Evolutionary conservation across 768 basidiomycete genomes (phyloP).

Genomic region (Tylopilus sp.): DNA sequence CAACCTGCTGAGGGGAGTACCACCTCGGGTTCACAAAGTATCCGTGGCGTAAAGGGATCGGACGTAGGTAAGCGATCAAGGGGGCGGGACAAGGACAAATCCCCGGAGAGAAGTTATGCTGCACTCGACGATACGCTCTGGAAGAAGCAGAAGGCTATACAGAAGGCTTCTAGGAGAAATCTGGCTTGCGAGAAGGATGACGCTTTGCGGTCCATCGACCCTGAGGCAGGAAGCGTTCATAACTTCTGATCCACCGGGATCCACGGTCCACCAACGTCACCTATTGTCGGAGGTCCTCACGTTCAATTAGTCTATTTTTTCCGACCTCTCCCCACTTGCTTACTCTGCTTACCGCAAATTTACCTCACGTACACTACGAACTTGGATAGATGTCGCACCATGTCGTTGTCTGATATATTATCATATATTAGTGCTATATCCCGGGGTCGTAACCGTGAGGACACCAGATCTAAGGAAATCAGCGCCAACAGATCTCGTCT

Average conservation of each 20-base stretch:
- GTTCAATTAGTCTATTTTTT: not conserved
- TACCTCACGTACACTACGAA: not conserved
- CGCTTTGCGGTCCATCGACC: conserved; percentile 7
- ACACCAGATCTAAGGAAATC: conserved; percentile 1
- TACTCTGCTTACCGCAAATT: not conserved
- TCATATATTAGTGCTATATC: too few relatives aligned
- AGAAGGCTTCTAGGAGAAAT: conserved; percentile 24
- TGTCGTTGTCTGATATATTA: conserved; percentile 2
- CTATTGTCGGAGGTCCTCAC: not conserved
- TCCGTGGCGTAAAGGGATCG: conserved; percentile 37
- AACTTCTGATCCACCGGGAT: conserved; percentile 9
- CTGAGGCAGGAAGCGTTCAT: conserved; percentile 3
- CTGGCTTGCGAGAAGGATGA: not conserved
- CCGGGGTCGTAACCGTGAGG: too few relatives aligned
- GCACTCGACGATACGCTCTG: conserved; percentile 36
- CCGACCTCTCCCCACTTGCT: not conserved
- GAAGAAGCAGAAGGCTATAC: conserved; percentile 35
- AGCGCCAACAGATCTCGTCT: not conserved
- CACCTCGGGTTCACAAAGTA: conserved; percentile 27
- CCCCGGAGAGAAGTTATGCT: conserved; percentile 24
- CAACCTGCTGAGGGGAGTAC: conserved; percentile 33
- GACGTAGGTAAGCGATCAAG: conserved; percentile 55
- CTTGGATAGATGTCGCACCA: not conserved
- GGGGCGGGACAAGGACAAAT: conserved; percentile 22
- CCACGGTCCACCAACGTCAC: not conserved